Conservation (phyloP, 495 filamentous ascomycete species). For the Haplographium delicatum region DNA sequence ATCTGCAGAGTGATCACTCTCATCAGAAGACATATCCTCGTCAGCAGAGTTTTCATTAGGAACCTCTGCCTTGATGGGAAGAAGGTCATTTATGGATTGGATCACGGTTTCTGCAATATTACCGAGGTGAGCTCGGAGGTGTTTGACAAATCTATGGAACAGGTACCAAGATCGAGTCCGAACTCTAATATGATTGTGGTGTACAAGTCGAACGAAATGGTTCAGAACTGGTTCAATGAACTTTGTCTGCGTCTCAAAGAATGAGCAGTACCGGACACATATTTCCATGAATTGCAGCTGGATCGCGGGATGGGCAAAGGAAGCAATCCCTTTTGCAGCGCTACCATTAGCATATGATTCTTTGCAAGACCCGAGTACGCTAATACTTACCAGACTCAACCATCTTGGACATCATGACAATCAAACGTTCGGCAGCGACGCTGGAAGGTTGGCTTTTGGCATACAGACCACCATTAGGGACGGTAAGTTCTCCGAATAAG, state of each 20-base stretch:
- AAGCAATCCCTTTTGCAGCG: constrained; percentile 60
- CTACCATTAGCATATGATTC: constrained; percentile 20
- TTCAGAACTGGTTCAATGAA: constrained; percentile 84
- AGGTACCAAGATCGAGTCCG: constrained; percentile 93
- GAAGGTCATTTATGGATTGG: constrained; percentile 78
- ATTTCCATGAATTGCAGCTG: constrained; percentile 98
- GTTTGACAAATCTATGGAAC: constrained; percentile 89
- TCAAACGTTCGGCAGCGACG: constrained; percentile 67
- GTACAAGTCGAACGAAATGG: constrained; percentile 83
- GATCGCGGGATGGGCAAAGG: constrained; percentile 83
- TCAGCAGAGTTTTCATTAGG: constrained; percentile 67
- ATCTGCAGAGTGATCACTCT: constrained; percentile 81
- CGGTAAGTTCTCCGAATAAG: constrained; percentile 87
- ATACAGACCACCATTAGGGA: constrained; percentile 78
- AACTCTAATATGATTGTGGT: constrained; percentile 78
- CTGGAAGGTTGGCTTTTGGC: constrained; percentile 72
- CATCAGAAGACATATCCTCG: constrained; percentile 90
- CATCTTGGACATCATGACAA: constrained; percentile 91
- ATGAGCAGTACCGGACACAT: constrained; percentile 86
- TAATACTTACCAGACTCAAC: constrained; percentile 71
- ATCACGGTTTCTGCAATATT: constrained; percentile 87
- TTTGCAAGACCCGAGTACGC: constrained; percentile 1
- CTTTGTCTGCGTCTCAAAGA: constrained; percentile 77
- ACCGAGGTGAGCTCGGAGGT: constrained; percentile 73
- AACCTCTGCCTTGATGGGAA: constrained; percentile 85